A percentile compares a stretch with the other conserved stretches of the same genome.
phyloP scores from a whole-genome alignment of 352 stramenopile species.

The Blastocystis sp. region DNA sequence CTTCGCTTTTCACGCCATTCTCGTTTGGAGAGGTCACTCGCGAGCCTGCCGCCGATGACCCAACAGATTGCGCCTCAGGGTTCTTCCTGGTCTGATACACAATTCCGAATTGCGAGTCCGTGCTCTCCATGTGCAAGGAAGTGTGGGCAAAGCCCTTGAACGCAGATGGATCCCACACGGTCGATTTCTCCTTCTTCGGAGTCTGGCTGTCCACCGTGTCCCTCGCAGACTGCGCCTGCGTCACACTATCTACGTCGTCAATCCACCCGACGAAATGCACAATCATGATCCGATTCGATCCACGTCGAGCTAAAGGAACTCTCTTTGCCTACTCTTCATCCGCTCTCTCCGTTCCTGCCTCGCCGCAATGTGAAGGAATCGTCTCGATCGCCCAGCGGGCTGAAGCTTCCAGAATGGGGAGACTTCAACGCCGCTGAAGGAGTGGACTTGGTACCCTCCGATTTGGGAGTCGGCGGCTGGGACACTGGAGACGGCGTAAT shows the following conservation, averaged over 20 bases:
- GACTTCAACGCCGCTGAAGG: background rate
- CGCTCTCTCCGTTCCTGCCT: background rate
- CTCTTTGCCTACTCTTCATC: background rate
- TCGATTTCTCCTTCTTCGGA: background rate
- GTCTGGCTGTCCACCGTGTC: background rate
- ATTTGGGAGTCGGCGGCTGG: background rate
- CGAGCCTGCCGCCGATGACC: background rate
- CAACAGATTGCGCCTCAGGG: background rate
- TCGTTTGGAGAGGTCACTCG: background rate
- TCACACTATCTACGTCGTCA: background rate
- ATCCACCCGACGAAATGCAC: background rate
- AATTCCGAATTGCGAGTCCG: background rate
- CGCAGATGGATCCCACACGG: background rate
- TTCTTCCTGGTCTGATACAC: background rate
- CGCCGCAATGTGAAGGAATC: background rate
- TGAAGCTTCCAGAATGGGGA: background rate
- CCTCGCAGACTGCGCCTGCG: background rate
- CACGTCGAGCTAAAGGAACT: slow-evolving; percentile 50
- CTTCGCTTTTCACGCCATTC: background rate
- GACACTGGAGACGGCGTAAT: background rate
- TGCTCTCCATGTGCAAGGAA: background rate
- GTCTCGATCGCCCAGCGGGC: background rate
- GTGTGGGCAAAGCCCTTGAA: background rate
- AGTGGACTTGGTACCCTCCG: background rate
- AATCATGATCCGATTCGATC: slow-evolving; percentile 37